Conservation (phyloP, 495 filamentous ascomycete genomes). For the Hypoxylon lienhwacheense region DNA sequence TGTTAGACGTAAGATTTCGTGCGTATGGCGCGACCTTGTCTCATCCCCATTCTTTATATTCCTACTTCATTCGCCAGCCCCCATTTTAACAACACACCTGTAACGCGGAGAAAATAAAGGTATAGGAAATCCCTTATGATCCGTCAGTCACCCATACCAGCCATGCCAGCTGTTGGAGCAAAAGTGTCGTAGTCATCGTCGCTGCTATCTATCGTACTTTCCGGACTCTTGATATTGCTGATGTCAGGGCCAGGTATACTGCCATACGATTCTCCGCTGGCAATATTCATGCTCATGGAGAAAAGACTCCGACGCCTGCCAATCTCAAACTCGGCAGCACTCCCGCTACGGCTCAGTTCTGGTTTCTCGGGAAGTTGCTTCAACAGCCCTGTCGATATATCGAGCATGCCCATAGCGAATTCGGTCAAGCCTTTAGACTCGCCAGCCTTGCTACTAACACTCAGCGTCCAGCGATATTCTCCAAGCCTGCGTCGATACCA, state of each 20-base stretch:
- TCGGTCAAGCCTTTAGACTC: slow-evolving; percentile 65
- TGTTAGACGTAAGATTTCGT: slow-evolving; percentile 37
- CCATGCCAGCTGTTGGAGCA: slow-evolving; percentile 36
- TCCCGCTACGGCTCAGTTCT: slow-evolving; percentile 48
- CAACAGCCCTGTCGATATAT: slow-evolving; percentile 59
- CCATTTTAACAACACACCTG: slow-evolving; percentile 20
- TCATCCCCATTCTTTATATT: slow-evolving; percentile 30
- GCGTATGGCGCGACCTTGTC: slow-evolving; percentile 41
- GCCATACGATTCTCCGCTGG: slow-evolving; percentile 33
- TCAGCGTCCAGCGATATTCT: slow-evolving; percentile 93
- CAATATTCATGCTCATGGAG: slow-evolving; percentile 33
- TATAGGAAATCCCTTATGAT: slow-evolving; percentile 7
- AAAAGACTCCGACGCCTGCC: slow-evolving; percentile 43
- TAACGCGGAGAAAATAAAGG: slow-evolving; percentile 9
- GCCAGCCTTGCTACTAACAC: slow-evolving; percentile 79
- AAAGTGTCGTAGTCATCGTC: slow-evolving; percentile 46
- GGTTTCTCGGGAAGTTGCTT: slow-evolving; percentile 62
- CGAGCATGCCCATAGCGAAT: slow-evolving; percentile 73
- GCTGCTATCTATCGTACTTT: slow-evolving; percentile 46
- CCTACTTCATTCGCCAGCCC: slow-evolving; percentile 27
- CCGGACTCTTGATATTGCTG: slow-evolving; percentile 48
- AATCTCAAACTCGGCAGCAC: slow-evolving; percentile 47
- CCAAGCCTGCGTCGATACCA: slow-evolving; percentile 85
- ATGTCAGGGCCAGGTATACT: slow-evolving; percentile 44
- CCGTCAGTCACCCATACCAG: slow-evolving; percentile 33